Conservation (phyloP, 1,284 basidiomycete genomes). For the Exobasidium cylindrosporum region DNA sequence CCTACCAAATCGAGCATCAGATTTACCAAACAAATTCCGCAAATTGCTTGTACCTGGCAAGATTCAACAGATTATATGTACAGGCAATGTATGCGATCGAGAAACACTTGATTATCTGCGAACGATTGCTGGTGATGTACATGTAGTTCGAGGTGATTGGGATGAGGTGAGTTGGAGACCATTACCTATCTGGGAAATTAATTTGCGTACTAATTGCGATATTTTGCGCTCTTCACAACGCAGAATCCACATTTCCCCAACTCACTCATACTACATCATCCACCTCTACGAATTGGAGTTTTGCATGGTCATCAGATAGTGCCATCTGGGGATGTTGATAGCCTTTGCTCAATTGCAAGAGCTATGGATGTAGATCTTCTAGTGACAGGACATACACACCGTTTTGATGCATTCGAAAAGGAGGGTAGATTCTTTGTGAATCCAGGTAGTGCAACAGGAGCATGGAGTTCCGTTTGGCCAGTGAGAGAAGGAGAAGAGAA, state of each 20-base stretch:
- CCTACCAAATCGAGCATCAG: slow-evolving; percentile 63
- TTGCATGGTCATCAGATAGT: slow-evolving; percentile 93
- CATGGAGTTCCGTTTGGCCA: slow-evolving; percentile 68
- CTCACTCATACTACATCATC: slow-evolving; percentile 76
- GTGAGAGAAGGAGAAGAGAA: slow-evolving; percentile 16
- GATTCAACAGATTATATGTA: slow-evolving; percentile 96
- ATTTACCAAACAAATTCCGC: slow-evolving; percentile 92
- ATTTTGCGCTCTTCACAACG: slow-evolving; percentile 1
- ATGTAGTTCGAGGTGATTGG: slow-evolving; percentile 89
- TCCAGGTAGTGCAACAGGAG: slow-evolving; percentile 90
- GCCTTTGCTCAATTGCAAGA: slow-evolving; percentile 74
- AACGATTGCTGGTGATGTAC: slow-evolving; percentile 90
- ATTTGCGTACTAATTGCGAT: not conserved
- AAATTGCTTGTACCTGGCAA: slow-evolving; percentile 91
- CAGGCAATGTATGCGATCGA: slow-evolving; percentile 94
- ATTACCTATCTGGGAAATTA: not conserved
- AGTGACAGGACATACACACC: slow-evolving; percentile 89
- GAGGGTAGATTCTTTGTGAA: slow-evolving; percentile 92
- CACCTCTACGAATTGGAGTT: slow-evolving; percentile 85
- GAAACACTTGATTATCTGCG: slow-evolving; percentile 97
- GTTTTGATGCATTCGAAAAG: slow-evolving; percentile 89
- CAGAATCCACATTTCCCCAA: slow-evolving; percentile 71
- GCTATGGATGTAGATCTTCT: slow-evolving; percentile 98
- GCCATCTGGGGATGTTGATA: slow-evolving; percentile 85
- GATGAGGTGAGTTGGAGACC: slow-evolving; percentile 64